A percentile compares a stretch with the other conserved stretches of the same genome.
phyloP scores from a whole-genome alignment of 345 rosid species.

The Linum tenue region DNA sequence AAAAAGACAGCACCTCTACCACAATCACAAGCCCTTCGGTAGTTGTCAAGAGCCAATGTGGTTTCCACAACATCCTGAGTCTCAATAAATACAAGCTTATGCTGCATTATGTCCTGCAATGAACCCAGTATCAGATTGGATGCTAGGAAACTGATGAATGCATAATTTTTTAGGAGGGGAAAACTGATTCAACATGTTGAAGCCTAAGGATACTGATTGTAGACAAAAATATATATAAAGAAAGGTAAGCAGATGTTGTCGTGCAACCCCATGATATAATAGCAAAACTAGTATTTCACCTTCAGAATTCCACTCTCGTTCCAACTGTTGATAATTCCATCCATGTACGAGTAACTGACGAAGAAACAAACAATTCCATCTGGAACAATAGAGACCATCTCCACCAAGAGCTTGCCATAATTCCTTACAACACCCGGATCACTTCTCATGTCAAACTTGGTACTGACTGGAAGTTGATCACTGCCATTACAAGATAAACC shows the following conservation, averaged over 20 bases:
- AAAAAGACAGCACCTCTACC: slow-evolving; percentile 99
- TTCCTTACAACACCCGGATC: slow-evolving; percentile 97
- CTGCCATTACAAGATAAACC: slow-evolving; percentile 35
- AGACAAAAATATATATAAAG: not conserved
- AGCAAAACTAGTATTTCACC: slow-evolving; percentile 29
- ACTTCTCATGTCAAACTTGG: slow-evolving; percentile 98
- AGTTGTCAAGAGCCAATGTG: slow-evolving; percentile 90
- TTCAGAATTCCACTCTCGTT: slow-evolving; percentile 79
- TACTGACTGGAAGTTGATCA: slow-evolving; percentile 96
- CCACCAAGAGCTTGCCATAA: slow-evolving; percentile 91
- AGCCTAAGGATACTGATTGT: not conserved
- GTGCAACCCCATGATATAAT: not conserved
- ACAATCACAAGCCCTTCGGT: slow-evolving; percentile 92
- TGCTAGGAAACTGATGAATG: not conserved
- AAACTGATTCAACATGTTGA: not conserved
- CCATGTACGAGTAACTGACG: slow-evolving; percentile 98
- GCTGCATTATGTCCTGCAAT: slow-evolving; percentile 84
- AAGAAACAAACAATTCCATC: slow-evolving; percentile 98
- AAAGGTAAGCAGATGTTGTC: not conserved
- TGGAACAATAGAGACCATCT: slow-evolving; percentile 94
- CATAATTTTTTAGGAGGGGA: not conserved
- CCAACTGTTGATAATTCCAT: slow-evolving; percentile 88
- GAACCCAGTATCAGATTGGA: slow-evolving; percentile 14
- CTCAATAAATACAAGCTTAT: slow-evolving; percentile 95
- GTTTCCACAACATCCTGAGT: slow-evolving; percentile 98